Percentiles rank a stretch among this genome's conserved stretches.
Conservation (phyloP, 257 asterid genomes). For the Handroanthus guayacan region DNA sequence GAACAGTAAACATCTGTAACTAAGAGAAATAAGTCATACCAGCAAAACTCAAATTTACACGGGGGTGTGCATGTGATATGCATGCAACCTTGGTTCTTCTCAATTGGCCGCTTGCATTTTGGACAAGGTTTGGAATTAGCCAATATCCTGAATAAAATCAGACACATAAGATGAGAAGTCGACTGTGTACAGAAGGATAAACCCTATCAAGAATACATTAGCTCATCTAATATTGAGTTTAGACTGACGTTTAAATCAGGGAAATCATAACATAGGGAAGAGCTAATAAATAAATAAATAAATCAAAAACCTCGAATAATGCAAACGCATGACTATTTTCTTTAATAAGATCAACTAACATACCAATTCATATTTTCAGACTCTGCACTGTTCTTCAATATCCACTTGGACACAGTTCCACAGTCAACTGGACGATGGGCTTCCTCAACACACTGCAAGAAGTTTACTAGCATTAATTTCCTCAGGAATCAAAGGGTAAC, state of each 20-base stretch:
- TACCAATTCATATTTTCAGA: slow-evolving; percentile 71
- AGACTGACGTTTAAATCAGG: slow-evolving; percentile 7
- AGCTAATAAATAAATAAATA: not conserved
- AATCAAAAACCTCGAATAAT: slow-evolving; percentile 1
- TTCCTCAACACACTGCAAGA: slow-evolving; percentile 60
- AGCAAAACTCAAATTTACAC: slow-evolving; percentile 97
- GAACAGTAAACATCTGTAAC: slow-evolving; percentile 11
- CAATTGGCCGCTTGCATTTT: slow-evolving; percentile 98
- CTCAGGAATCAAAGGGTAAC: slow-evolving; percentile 5
- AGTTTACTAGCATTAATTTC: slow-evolving; percentile 16
- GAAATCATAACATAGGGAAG: slow-evolving; percentile 16
- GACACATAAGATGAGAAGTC: slow-evolving; percentile 28
- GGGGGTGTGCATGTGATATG: slow-evolving; percentile 99
- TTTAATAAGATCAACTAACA: slow-evolving; percentile 9
- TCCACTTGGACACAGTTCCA: slow-evolving; percentile 61
- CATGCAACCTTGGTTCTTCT: slow-evolving; percentile 99
- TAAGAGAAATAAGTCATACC: slow-evolving; percentile 56
- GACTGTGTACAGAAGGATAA: slow-evolving; percentile 3
- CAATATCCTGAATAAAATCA: slow-evolving; percentile 75
- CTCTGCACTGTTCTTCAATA: slow-evolving; percentile 63
- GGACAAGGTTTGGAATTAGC: slow-evolving; percentile 99
- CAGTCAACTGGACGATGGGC: slow-evolving; percentile 68
- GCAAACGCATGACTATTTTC: not conserved
- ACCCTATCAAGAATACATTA: slow-evolving; percentile 15
- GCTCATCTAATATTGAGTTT: slow-evolving; percentile 16